Conservation (phyloP, 768 basidiomycete species). For the Postia placenta region DNA sequence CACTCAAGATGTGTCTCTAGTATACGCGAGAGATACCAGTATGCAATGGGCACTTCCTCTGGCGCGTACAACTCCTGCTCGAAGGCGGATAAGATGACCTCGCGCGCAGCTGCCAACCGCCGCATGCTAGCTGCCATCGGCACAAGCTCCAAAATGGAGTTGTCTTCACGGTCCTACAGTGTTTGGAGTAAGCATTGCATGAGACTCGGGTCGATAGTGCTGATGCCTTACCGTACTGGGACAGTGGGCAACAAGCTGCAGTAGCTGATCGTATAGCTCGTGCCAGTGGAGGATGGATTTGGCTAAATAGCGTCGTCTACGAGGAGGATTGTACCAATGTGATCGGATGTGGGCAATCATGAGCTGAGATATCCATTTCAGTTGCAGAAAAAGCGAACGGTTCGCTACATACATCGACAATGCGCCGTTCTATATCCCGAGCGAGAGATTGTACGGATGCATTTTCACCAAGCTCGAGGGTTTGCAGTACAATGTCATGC, state of each 20-base stretch:
- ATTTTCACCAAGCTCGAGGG: slow-evolving; percentile 25
- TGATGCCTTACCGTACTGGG: no score
- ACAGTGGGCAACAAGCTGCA: slow-evolving; percentile 21
- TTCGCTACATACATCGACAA: slow-evolving; percentile 28
- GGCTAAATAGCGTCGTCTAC: slow-evolving; percentile 59
- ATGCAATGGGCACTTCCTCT: slow-evolving; percentile 67
- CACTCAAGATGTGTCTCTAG: slow-evolving; percentile 49
- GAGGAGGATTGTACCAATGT: slow-evolving; percentile 62
- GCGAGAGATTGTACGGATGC: slow-evolving; percentile 30
- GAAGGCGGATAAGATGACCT: slow-evolving; percentile 70
- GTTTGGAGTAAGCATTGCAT: not conserved
- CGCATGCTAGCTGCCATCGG: slow-evolving; percentile 48
- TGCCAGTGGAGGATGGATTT: slow-evolving; percentile 67
- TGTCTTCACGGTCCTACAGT: slow-evolving; percentile 4
- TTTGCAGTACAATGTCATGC: slow-evolving; percentile 40
- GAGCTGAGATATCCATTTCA: slow-evolving; percentile 34
- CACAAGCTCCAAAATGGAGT: slow-evolving; percentile 19
- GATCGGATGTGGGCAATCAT: slow-evolving; percentile 53
- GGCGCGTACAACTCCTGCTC: slow-evolving; percentile 67
- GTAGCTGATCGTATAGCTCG: slow-evolving; percentile 43
- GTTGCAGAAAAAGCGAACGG: not conserved
- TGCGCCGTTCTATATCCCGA: slow-evolving; percentile 31
- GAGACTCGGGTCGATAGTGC: no score
- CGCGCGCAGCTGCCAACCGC: slow-evolving; percentile 54
- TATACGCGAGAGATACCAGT: slow-evolving; percentile 64